Evolutionary conservation across 768 basidiomycete species (phyloP).

Genomic region (Mycena albidolilacea): DNA sequence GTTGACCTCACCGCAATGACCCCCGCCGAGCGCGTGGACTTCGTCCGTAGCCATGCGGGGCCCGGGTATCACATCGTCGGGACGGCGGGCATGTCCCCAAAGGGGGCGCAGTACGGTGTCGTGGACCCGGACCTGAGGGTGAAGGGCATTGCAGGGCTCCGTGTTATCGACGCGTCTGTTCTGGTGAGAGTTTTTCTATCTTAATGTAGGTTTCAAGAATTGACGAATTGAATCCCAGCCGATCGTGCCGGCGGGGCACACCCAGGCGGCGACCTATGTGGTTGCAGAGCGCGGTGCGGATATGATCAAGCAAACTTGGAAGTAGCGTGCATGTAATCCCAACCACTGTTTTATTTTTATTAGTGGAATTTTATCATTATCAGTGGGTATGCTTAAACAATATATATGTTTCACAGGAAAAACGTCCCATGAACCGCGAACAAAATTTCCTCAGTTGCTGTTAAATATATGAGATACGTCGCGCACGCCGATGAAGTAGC

Average conservation of each 20-base stretch:
- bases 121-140: conserved; percentile 13
- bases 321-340: background rate
- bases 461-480: background rate
- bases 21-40: background rate
- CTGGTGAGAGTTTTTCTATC: conserved; percentile 4
- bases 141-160: conserved; percentile 8
- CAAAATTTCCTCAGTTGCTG: background rate
- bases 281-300: conserved; percentile 15
- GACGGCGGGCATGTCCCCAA: conserved; percentile 11
- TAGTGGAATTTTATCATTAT: conserved; percentile 1
- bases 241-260: conserved; percentile 8
- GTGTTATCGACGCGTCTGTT: conserved; percentile 22
- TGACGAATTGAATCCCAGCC: conserved; percentile 17
- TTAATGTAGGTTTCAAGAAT: background rate
- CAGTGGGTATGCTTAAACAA: background rate
- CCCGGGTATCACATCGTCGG: conserved; percentile 17
- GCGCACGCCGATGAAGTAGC: background rate
- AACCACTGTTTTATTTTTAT: background rate
- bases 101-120: conserved; percentile 7
- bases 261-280: conserved; percentile 16
- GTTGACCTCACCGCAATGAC: conserved; percentile 10
- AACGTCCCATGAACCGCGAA: background rate
- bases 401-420: background rate
- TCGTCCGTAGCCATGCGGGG: conserved; percentile 3
- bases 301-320: conserved; percentile 12